Percentiles rank a stretch among this genome's conserved stretches.
phyloP scores from a whole-genome alignment of 345 rosid genomes.

The Hibiscus trionum region DNA sequence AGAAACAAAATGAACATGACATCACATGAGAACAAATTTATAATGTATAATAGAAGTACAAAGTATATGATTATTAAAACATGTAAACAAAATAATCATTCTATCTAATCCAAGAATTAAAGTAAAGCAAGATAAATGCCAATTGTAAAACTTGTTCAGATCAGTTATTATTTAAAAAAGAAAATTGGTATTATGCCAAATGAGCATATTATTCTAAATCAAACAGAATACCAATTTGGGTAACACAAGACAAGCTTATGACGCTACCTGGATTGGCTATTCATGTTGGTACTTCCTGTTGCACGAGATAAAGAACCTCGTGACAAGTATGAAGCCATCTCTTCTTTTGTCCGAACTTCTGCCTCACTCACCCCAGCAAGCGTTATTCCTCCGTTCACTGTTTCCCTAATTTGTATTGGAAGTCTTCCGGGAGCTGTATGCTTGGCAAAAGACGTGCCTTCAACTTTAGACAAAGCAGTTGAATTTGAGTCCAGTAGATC shows the following conservation, averaged over 20 bases:
- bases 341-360: conserved; percentile 81
- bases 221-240: neutral
- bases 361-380: conserved; percentile 93
- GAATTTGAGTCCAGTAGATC: conserved; percentile 75
- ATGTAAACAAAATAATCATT: neutral
- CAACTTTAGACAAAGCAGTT: conserved; percentile 34
- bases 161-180: neutral
- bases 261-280: conserved; percentile 84
- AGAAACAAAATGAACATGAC: conserved; percentile 1
- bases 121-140: neutral
- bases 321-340: conserved; percentile 69
- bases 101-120: no score
- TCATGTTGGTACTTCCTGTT: conserved; percentile 96
- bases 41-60: neutral
- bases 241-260: neutral
- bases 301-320: conserved; percentile 85
- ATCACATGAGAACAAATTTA: neutral
- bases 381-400: conserved; percentile 83
- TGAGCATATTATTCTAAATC: neutral
- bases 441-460: conserved; percentile 33
- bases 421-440: conserved; percentile 42
- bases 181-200: neutral
- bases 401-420: conserved; percentile 91
- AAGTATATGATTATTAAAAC: neutral
- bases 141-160: neutral